Evolutionary conservation across 768 basidiomycete species (phyloP).

Genomic region (Pisolithus microcarpus): DNA sequence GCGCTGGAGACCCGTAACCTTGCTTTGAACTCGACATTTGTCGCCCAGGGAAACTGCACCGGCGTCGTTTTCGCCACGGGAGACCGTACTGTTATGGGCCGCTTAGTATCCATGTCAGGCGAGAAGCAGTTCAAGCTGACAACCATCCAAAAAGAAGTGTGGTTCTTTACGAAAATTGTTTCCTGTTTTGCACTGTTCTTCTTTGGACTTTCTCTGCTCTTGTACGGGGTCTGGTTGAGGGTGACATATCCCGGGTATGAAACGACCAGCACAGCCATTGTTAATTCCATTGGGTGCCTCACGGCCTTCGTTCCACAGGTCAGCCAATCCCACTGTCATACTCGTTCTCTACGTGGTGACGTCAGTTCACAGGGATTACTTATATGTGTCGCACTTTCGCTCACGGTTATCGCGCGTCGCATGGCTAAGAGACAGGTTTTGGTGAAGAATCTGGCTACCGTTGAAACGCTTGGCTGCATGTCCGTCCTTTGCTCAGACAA

Average conservation of each 20-base stretch:
- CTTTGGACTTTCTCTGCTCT: slow-evolving; percentile 35
- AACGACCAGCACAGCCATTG: slow-evolving; percentile 27
- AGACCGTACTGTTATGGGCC: slow-evolving; percentile 42
- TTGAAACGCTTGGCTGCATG: slow-evolving; percentile 48
- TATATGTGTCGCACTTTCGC: slow-evolving; percentile 41
- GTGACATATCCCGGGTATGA: slow-evolving; percentile 28
- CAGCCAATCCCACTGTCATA: not conserved
- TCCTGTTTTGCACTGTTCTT: slow-evolving; percentile 33
- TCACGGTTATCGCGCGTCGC: slow-evolving; percentile 43
- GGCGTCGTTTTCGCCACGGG: slow-evolving; percentile 39
- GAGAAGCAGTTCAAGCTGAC: slow-evolving; percentile 40
- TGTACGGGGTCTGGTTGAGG: slow-evolving; percentile 37
- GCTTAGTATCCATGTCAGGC: slow-evolving; percentile 48
- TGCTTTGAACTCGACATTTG: slow-evolving; percentile 40
- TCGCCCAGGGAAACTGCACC: slow-evolving; percentile 34
- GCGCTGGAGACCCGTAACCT: slow-evolving; percentile 41
- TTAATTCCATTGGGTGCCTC: slow-evolving; percentile 33
- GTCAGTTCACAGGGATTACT: slow-evolving; percentile 27
- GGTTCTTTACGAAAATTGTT: slow-evolving; percentile 49
- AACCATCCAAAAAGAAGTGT: slow-evolving; percentile 40
- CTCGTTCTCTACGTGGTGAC: not conserved
- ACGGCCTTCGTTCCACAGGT: slow-evolving; percentile 38
- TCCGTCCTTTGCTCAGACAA: slow-evolving; percentile 52
- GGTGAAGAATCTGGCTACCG: slow-evolving; percentile 45
- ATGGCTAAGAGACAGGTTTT: slow-evolving; percentile 43